Percentiles rank a stretch among this genome's conserved stretches.
These are phyloP conservation scores for Scenedesmus sp. DNA, from an alignment of 163 green algal species.

Conservation along the genomic window DNA sequence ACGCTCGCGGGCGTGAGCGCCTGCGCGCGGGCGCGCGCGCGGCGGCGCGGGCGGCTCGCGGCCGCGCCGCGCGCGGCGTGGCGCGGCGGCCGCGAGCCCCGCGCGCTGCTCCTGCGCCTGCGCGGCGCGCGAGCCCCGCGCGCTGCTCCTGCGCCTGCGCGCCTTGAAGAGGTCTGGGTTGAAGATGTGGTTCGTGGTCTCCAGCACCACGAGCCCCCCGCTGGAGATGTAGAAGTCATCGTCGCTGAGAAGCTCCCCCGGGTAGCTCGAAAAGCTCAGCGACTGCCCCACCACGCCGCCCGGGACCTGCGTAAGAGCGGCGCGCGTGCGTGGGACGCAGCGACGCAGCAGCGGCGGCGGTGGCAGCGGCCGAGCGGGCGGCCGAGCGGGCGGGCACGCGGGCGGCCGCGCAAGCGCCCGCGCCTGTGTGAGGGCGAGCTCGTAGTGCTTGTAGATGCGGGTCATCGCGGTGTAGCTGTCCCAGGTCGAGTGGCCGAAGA, in stretches of 20 bases:
- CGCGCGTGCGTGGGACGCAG: neutral
- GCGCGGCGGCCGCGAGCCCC: no score
- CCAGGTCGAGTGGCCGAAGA: slow-evolving; percentile 74
- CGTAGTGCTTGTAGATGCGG: slow-evolving; percentile 81
- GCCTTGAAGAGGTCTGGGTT: slow-evolving; percentile 48
- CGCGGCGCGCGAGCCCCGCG: no score
- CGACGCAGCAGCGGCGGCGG: neutral
- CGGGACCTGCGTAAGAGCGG: slow-evolving; percentile 8
- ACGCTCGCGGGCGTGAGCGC: slow-evolving; percentile 49
- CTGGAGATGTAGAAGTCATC: slow-evolving; percentile 68
- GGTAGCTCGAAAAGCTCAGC: slow-evolving; percentile 70
- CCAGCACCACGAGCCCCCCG: slow-evolving; percentile 59
- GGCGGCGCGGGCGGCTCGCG: no score
- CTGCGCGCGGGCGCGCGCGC: neutral
- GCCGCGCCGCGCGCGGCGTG: no score
- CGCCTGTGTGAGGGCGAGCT: slow-evolving; percentile 55
- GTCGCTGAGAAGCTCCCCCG: slow-evolving; percentile 66
- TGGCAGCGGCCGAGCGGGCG: neutral
- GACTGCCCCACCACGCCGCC: slow-evolving; percentile 35
- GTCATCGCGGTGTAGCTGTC: slow-evolving; percentile 72
- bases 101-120: no score
- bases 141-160: no score
- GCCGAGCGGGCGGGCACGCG: no score
- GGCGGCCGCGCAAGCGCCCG: neutral
- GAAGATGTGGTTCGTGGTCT: slow-evolving; percentile 83